phyloP scores from a whole-genome alignment of 495 filamentous ascomycete genomes.

The Neurospora tetrasperma region DNA sequence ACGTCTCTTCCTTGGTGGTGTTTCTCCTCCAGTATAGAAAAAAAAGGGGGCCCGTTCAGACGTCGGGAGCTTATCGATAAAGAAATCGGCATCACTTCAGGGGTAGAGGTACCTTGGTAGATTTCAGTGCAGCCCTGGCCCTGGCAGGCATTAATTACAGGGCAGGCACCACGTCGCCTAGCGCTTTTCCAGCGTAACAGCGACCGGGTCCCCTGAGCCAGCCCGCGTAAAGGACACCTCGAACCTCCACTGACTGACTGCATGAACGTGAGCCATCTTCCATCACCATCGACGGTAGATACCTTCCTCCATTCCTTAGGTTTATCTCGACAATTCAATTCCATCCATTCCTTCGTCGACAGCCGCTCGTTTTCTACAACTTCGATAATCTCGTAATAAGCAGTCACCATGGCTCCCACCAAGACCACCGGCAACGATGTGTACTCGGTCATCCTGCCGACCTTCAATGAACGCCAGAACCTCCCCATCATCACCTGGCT shows the following conservation, averaged over 20 bases:
- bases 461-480: constrained; percentile 96
- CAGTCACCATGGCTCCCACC: constrained; percentile 24
- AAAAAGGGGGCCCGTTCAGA: neutral
- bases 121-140: neutral
- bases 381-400: neutral
- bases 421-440: constrained; percentile 47
- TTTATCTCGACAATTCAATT: neutral
- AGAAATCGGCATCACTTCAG: neutral
- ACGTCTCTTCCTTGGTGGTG: neutral
- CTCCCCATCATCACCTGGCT: constrained; percentile 93
- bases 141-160: neutral
- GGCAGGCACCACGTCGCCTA: neutral
- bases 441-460: constrained; percentile 94
- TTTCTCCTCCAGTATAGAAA: neutral
- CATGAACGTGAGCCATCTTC: neutral
- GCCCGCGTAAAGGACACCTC: neutral
- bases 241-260: neutral
- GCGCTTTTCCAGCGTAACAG: neutral
- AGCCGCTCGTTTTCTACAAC: neutral
- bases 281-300: neutral
- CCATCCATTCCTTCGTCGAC: neutral
- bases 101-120: neutral
- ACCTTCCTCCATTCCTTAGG: neutral
- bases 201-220: neutral
- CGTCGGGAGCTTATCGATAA: neutral